phyloP scores from a whole-genome alignment of 169 alveolate species.

The Eimeria necatrix region DNA sequence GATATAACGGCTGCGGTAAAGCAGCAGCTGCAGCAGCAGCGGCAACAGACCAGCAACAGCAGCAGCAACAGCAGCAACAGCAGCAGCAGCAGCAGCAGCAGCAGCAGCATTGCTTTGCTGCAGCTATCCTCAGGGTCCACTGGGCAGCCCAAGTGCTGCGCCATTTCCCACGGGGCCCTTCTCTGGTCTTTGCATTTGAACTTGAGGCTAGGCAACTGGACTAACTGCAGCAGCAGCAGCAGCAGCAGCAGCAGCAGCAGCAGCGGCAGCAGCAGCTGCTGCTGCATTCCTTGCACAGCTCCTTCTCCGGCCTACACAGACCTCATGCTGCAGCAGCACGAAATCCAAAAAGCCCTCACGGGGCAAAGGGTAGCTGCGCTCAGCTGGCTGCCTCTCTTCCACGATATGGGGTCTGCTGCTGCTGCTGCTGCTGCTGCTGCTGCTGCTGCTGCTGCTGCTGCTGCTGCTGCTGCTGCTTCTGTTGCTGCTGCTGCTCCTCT shows the following conservation, averaged over 20 bases:
- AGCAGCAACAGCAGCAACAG: not conserved
- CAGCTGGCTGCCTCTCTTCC: slow-evolving; percentile 9
- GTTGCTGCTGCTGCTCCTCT: not conserved
- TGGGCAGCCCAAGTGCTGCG: slow-evolving; percentile 84
- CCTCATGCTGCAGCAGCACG: slow-evolving; percentile 34
- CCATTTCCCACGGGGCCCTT: slow-evolving; percentile 82
- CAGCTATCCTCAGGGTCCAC: slow-evolving; percentile 86
- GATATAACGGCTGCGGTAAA: not conserved
- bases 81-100: slow-evolving; percentile 24
- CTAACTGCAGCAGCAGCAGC: slow-evolving; percentile 20
- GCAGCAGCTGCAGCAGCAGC: slow-evolving; percentile 9
- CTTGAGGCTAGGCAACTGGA: not conserved
- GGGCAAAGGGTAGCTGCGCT: not conserved
- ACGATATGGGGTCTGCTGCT: not conserved
- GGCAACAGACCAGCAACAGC: not conserved
- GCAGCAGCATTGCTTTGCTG: slow-evolving; percentile 74
- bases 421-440: slow-evolving; percentile 10
- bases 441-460: not conserved
- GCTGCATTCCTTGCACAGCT: not conserved
- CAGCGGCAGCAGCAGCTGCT: not conserved
- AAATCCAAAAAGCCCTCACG: not conserved
- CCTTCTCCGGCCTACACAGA: not conserved
- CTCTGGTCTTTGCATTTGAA: slow-evolving; percentile 78
- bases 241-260: not conserved
- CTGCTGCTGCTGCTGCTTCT: not conserved